Evolutionary conservation across 257 asterid genomes (phyloP).

Genomic region (Solanum raphanifolium): DNA sequence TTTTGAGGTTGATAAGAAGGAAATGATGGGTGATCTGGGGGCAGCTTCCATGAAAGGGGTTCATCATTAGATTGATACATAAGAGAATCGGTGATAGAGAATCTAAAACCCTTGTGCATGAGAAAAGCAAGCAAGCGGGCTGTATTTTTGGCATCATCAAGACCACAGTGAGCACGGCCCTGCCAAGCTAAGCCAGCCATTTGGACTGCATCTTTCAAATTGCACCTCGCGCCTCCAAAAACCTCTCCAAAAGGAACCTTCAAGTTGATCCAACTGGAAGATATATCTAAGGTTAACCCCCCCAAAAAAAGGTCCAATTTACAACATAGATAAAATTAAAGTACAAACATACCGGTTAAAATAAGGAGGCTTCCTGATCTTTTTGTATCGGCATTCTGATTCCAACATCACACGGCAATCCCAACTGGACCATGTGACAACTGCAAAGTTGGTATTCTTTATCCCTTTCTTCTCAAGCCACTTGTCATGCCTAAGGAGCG

Average conservation of each 20-base stretch:
- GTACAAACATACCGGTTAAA: constrained; percentile 49
- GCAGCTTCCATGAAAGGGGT: constrained; percentile 37
- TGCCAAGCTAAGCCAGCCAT: constrained; percentile 79
- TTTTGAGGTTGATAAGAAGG: constrained; percentile 39
- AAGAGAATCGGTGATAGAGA: constrained; percentile 68
- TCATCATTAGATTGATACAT: constrained; percentile 28
- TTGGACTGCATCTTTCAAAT: constrained; percentile 77
- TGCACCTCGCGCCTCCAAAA: constrained; percentile 71
- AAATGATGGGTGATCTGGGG: constrained; percentile 25
- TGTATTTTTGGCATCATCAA: constrained; percentile 89
- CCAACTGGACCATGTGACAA: constrained; percentile 95
- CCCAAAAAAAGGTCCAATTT: not conserved
- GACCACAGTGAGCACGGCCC: constrained; percentile 92
- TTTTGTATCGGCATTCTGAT: constrained; percentile 79
- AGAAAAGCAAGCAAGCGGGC: constrained; percentile 62
- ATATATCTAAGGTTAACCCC: not conserved
- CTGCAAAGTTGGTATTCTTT: constrained; percentile 67
- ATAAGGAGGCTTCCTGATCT: constrained; percentile 73
- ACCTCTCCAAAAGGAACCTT: constrained; percentile 70
- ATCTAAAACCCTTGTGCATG: constrained; percentile 57
- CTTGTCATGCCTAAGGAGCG: constrained; percentile 73
- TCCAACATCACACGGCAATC: constrained; percentile 96
- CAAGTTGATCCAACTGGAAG: constrained; percentile 74
- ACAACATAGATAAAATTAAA: not conserved
- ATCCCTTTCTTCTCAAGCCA: constrained; percentile 85